Evolutionary conservation across 1,284 basidiomycete species (phyloP).

Genomic region (Apiotrichum gracile): DNA sequence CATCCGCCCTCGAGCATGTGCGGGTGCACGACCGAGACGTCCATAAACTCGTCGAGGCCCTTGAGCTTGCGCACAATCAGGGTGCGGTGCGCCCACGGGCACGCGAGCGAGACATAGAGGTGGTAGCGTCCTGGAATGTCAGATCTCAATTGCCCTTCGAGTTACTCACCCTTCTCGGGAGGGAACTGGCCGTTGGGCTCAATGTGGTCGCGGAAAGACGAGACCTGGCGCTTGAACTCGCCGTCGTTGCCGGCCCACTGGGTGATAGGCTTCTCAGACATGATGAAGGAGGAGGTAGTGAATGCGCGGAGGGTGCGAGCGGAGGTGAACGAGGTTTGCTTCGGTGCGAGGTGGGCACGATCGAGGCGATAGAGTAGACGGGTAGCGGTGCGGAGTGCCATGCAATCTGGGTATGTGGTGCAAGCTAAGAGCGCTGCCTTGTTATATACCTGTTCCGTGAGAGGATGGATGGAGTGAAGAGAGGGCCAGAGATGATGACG

Average conservation of each 20-base stretch:
- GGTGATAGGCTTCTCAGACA: constrained; percentile 50
- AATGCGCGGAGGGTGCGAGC: background rate
- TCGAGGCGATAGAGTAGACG: too few relatives aligned
- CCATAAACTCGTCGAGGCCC: constrained; percentile 78
- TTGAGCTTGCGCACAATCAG: constrained; percentile 86
- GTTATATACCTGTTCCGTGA: too few relatives aligned
- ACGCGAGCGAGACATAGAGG: constrained; percentile 77
- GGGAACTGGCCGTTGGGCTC: constrained; percentile 66
- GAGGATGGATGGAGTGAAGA: too few relatives aligned
- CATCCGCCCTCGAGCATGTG: constrained; percentile 77
- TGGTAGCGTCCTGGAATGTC: constrained; percentile 68
- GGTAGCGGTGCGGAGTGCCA: too few relatives aligned
- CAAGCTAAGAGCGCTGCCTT: too few relatives aligned
- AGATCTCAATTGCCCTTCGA: too few relatives aligned
- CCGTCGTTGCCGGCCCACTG: constrained; percentile 66
- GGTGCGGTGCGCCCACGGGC: constrained; percentile 86
- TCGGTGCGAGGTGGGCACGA: too few relatives aligned
- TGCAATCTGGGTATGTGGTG: too few relatives aligned
- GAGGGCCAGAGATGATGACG: too few relatives aligned
- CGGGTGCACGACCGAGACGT: constrained; percentile 76
- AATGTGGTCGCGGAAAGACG: constrained; percentile 70
- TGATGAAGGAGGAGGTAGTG: constrained; percentile 1
- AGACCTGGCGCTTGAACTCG: constrained; percentile 68
- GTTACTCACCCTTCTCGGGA: constrained; percentile 72
- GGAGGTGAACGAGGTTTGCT: background rate